These are phyloP conservation scores for Vaccinium myrtillus DNA, from an alignment of 148 eudicot genomes.

Conservation along the genomic window DNA sequence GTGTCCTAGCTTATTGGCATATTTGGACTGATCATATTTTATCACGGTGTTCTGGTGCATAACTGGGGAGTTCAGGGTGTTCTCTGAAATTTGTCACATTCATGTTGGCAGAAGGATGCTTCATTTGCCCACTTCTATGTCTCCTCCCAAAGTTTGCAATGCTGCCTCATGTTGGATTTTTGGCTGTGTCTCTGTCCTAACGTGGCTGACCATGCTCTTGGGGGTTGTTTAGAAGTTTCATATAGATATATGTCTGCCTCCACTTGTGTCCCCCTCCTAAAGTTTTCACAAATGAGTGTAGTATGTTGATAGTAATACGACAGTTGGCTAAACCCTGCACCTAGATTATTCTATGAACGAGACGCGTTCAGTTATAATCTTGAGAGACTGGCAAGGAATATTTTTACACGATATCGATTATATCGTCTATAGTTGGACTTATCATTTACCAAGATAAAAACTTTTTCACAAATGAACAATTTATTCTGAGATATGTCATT, in stretches of 20 bases:
- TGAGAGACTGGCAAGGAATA: no score
- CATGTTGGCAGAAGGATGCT: not conserved
- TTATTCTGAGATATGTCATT: not conserved
- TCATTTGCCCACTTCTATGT: not conserved
- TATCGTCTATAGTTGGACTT: not conserved
- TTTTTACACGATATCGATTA: no score
- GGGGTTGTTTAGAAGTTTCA: not conserved
- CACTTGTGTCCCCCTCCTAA: not conserved
- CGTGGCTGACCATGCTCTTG: not conserved
- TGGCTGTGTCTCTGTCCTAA: not conserved
- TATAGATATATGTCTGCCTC: not conserved
- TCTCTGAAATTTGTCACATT: not conserved
- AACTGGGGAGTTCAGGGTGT: not conserved
- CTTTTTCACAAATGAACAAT: not conserved
- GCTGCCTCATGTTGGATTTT: not conserved
- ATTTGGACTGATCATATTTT: not conserved
- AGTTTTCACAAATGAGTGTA: not conserved
- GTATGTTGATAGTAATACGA: not conserved
- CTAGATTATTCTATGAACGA: not conserved
- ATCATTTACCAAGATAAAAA: not conserved
- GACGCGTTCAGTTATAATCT: not conserved
- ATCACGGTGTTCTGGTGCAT: not conserved
- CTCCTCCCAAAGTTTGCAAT: not conserved
- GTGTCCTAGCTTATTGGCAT: conserved; percentile 5
- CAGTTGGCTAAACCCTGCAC: not conserved